Evolutionary conservation across 2,329 filamentous ascomycete genomes (phyloP), one percentile per base, ranked within the genome.

Genomic region (Chaetomium olivaceum): DNA sequence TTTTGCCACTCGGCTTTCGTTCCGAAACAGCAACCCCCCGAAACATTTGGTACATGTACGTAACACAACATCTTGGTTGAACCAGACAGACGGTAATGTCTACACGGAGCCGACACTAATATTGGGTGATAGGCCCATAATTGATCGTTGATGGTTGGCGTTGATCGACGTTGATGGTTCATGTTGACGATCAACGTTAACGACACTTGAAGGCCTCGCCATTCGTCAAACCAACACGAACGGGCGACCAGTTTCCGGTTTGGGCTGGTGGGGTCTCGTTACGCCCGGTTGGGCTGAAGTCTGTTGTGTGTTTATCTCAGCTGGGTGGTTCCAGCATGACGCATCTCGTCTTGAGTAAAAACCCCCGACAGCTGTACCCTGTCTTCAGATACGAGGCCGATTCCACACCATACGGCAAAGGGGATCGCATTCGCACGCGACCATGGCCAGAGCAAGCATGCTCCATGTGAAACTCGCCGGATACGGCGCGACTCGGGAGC

Each of bases 321-420:
- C 48, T 23, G 48, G 23, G 21, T 51, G 23, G 21, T 51, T n/a
- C 51, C 27, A n/a, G 51, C 51, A 23, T n/a, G 51, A 54, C 25
- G 14, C 48, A 51, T 27, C 23, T 52, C 25, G 8, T 19, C 25
- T 27, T 27, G 6, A 9, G 2, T n/a, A 3, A 29, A 29, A 48
- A 7, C 21, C 19, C 43, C 6, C 43, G n/a, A 46, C 19, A 8
- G 19, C n/a, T 16, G 19, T 58, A 6, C 36, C 56, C 39, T 50
- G 25, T 51, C 52, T 51, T 16, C 43, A 59, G 58, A 51, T 60
- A 52, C 58, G 58, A 60, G 58, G 46, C 23, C 23, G 43, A 31
- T 23, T 51, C 43, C 57, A 59, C 57, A n/a, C 43, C 8, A 25
- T 31, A 12, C 19, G 19, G 19, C 46, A 59, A 46, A 51, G 43